Evolutionary conservation across 1,284 basidiomycete species (phyloP).

Genomic region (Cryptococcus sp.): DNA sequence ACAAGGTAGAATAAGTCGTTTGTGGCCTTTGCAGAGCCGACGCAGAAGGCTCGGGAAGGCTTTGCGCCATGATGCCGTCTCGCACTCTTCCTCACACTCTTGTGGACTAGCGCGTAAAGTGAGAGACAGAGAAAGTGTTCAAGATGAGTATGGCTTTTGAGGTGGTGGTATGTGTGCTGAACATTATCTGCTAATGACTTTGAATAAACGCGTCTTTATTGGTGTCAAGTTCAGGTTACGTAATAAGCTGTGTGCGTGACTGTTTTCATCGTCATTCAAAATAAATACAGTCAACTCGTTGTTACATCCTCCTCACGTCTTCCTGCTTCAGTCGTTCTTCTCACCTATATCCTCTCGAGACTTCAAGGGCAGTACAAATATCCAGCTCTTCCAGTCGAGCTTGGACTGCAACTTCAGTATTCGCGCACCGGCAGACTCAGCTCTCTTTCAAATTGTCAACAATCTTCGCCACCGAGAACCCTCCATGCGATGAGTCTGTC

Average conservation of each 20-base stretch:
- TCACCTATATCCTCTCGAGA: too few relatives aligned
- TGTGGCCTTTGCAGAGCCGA: constrained; percentile 25
- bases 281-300: constrained; percentile 4
- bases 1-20: constrained; percentile 40
- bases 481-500: constrained; percentile 35
- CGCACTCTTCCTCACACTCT: too few relatives aligned
- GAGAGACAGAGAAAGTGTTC: too few relatives aligned
- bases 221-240: not conserved
- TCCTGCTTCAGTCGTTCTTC: not conserved
- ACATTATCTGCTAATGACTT: too few relatives aligned
- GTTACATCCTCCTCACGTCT: not conserved
- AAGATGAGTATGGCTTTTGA: too few relatives aligned
- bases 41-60: not conserved
- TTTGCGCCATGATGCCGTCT: not conserved
- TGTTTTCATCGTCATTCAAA: constrained; percentile 6
- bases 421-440: too few relatives aligned
- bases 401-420: too few relatives aligned
- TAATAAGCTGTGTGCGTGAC: constrained; percentile 1
- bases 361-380: too few relatives aligned
- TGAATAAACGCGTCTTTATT: not conserved
- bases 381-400: too few relatives aligned
- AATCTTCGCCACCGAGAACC: not conserved
- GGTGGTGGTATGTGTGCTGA: too few relatives aligned
- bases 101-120: not conserved
- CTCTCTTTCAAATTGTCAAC: too few relatives aligned